Evolutionary conservation across 106 monocot species (phyloP).

Genomic region (Phalaenopsis equestris): DNA sequence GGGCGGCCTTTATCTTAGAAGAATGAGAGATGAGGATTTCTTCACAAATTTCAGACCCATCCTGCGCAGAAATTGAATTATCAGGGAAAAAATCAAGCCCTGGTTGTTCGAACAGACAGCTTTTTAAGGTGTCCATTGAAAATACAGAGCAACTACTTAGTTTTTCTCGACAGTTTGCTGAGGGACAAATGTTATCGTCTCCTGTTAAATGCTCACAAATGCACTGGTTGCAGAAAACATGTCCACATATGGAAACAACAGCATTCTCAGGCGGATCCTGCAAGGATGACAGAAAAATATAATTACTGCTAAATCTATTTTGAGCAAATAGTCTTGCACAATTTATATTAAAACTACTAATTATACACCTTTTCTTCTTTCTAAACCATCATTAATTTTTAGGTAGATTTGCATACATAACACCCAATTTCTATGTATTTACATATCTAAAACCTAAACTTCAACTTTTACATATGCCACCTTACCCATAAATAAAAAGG

Average conservation of each 20-base stretch:
- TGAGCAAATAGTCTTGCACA: too few relatives aligned
- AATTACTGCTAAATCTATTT: too few relatives aligned
- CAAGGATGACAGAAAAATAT: constrained; percentile 2
- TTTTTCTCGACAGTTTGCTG: constrained; percentile 47
- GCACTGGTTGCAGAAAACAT: constrained; percentile 95
- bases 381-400: too few relatives aligned
- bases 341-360: too few relatives aligned
- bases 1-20: constrained; percentile 70
- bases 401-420: too few relatives aligned
- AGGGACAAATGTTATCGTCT: constrained; percentile 59
- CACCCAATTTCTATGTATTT: too few relatives aligned
- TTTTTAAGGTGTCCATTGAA: constrained; percentile 50
- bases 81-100: neutral
- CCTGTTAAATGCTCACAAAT: constrained; percentile 68
- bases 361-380: too few relatives aligned
- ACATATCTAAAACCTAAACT: too few relatives aligned
- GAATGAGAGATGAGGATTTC: constrained; percentile 29
- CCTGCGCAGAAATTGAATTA: neutral
- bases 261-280: constrained; percentile 97
- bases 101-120: constrained; percentile 23
- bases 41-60: constrained; percentile 2
- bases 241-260: constrained; percentile 82
- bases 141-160: constrained; percentile 59
- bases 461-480: too few relatives aligned
- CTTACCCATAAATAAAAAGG: too few relatives aligned